Evolutionary conservation across 2,329 filamentous ascomycete genomes (phyloP).

Genomic region (Pseudopithomyces maydicus): DNA sequence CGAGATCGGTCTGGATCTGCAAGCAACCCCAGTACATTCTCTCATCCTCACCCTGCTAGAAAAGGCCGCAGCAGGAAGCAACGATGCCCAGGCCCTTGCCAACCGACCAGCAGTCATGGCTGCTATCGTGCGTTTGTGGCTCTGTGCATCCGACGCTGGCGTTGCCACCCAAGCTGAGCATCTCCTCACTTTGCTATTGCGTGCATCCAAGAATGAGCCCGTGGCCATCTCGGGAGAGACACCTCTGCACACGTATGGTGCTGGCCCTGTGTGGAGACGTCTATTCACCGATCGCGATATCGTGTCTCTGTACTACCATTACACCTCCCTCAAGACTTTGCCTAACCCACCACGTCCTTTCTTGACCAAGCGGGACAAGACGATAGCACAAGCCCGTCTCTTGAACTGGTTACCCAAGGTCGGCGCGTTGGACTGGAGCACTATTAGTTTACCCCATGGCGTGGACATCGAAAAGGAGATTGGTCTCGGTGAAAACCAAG

Average conservation of each 20-base stretch:
- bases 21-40: conserved; percentile 57
- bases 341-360: conserved; percentile 37
- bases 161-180: conserved; percentile 60
- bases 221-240: conserved; percentile 45
- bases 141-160: conserved; percentile 60
- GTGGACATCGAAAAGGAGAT: conserved; percentile 56
- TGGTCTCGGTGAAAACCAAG: conserved; percentile 35
- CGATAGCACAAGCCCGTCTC: conserved; percentile 64
- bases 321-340: conserved; percentile 54
- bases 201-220: conserved; percentile 48
- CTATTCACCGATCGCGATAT: conserved; percentile 65
- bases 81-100: conserved; percentile 64
- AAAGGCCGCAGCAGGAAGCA: conserved; percentile 58
- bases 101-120: conserved; percentile 60
- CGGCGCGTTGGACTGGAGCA: conserved; percentile 60
- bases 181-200: conserved; percentile 58
- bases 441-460: conserved; percentile 57
- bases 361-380: conserved; percentile 58
- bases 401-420: conserved; percentile 62
- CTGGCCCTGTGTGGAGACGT: conserved; percentile 62
- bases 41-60: conserved; percentile 61
- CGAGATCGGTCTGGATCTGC: conserved; percentile 58
- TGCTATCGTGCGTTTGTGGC: conserved; percentile 63
- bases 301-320: conserved; percentile 61
- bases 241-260: conserved; percentile 33